A percentile compares a stretch with the other conserved stretches of the same genome.
Evolutionary conservation across 805 yeast species (phyloP).

Genomic region (Cyberlindnera galapagoensis): DNA sequence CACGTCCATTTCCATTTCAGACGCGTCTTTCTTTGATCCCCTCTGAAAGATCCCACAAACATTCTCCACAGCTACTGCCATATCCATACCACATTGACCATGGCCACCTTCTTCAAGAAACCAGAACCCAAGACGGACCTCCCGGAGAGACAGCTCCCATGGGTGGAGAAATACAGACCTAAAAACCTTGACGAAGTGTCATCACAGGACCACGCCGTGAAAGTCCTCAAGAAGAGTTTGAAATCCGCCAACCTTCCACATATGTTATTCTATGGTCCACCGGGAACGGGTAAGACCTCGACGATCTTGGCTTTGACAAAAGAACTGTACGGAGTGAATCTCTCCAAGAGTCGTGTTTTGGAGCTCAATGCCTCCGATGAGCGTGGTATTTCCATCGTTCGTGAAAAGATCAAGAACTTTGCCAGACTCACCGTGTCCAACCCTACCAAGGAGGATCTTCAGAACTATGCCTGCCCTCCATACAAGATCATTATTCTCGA

Average conservation of each 20-base stretch:
- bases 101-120: slow-evolving; percentile 22
- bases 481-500: slow-evolving; percentile 88
- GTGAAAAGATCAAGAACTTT: slow-evolving; percentile 79
- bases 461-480: slow-evolving; percentile 91
- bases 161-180: slow-evolving; percentile 97
- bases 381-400: slow-evolving; percentile 81
- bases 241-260: slow-evolving; percentile 83
- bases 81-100: slow-evolving; percentile 2
- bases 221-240: slow-evolving; percentile 72
- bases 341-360: slow-evolving; percentile 63
- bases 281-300: slow-evolving; percentile 91
- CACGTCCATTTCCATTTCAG: not conserved
- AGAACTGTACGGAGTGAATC: slow-evolving; percentile 68
- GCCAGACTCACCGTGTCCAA: slow-evolving; percentile 82
- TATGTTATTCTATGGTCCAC: slow-evolving; percentile 89
- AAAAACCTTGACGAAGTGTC: slow-evolving; percentile 78
- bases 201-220: slow-evolving; percentile 86
- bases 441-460: slow-evolving; percentile 62
- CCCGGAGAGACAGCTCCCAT: slow-evolving; percentile 45
- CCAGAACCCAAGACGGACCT: slow-evolving; percentile 21
- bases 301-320: slow-evolving; percentile 79
- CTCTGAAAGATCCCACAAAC: not conserved
- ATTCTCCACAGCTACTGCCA: too few relatives aligned
- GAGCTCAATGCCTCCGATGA: slow-evolving; percentile 90
- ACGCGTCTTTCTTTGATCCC: not conserved